Evolutionary conservation across 2,329 filamentous ascomycete genomes (phyloP), one percentile per base, ranked within the genome.

Genomic region (Monilinia laxa): DNA sequence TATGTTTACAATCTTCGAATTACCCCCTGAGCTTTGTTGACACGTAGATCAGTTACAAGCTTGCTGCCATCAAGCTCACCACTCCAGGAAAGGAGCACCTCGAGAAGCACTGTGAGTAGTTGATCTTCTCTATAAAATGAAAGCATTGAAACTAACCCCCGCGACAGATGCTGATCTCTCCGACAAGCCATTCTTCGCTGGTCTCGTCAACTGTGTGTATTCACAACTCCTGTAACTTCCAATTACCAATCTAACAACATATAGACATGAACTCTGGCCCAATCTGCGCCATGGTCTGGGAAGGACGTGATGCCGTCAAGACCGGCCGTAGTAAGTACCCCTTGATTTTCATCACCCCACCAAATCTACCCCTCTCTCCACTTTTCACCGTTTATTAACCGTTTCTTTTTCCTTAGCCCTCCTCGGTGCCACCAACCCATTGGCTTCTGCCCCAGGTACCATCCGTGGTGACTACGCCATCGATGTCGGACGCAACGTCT

Each of bases 281-380:
- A 81, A 94, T 99, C 85, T 90, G 87, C 86, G 95, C 95, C 85
- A 99, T 98, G 94, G 90, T 99, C 83, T 99, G 95, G 95, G 93
- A 99, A 84, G 95, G 95, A 80, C 91, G 91, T 87, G 93, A 99
- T 79, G 95, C 90, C 82, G 93, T 97, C 87, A 98, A 98, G 91
- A 97, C 93, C 76, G 95, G 95, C 82, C 94, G 95, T 80, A 80
- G 89, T 92, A 87, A 75, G 87, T 84, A 71, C 38, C 58, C 35
- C 35, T 52, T 47, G 31, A 56, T 14, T 62, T 35, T 57, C 5
- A 63, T 40, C 18, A 47, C 18, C 28, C 58, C 67, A 71, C 23
- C 55, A 45, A 20, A 4, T n/a, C 10, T 23, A 18, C 42, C 35
- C 42, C 38, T 63, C 16, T 45, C 28, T 9, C 49, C 42, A 35